These are phyloP conservation scores for Amanita thiersii DNA, from an alignment of 768 basidiomycete genomes.

Conservation along the genomic window DNA sequence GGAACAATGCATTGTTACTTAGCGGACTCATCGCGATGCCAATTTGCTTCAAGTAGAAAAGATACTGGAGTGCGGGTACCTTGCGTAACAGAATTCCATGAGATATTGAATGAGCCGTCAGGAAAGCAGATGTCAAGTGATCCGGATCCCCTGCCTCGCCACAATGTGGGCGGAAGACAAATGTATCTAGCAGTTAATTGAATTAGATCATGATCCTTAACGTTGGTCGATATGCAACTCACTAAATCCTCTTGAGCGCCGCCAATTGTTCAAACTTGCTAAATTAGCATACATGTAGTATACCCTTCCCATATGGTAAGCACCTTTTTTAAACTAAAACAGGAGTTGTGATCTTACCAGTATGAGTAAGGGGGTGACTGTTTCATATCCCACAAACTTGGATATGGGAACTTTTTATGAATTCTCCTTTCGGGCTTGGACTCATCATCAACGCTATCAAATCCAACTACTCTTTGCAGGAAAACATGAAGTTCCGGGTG, in stretches of 20 bases:
- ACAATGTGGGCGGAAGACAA: constrained; percentile 93
- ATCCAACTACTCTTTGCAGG: constrained; percentile 90
- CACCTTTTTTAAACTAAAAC: not conserved
- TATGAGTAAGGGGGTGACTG: constrained; percentile 95
- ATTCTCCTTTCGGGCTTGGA: constrained; percentile 88
- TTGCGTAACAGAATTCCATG: constrained; percentile 98
- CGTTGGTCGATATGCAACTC: constrained; percentile 22
- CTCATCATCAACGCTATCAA: constrained; percentile 99
- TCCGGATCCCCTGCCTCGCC: constrained; percentile 99
- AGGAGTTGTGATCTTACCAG: constrained; percentile 47
- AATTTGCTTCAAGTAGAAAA: constrained; percentile 97
- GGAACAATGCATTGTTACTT: constrained; percentile 95
- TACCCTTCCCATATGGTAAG: constrained; percentile 42
- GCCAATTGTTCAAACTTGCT: constrained; percentile 91
- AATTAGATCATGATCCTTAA: not conserved
- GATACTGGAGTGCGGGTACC: constrained; percentile 93
- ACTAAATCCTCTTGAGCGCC: constrained; percentile 87
- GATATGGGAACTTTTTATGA: constrained; percentile 91
- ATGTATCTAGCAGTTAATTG: constrained; percentile 56
- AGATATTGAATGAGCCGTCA: constrained; percentile 96
- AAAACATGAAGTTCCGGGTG: constrained; percentile 96
- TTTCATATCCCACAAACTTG: constrained; percentile 78
- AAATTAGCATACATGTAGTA: constrained; percentile 99
- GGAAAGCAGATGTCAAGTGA: constrained; percentile 92
- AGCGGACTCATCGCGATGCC: constrained; percentile 98